Conservation (phyloP, 352 stramenopile genomes). For the Globisporangium nagaii region DNA sequence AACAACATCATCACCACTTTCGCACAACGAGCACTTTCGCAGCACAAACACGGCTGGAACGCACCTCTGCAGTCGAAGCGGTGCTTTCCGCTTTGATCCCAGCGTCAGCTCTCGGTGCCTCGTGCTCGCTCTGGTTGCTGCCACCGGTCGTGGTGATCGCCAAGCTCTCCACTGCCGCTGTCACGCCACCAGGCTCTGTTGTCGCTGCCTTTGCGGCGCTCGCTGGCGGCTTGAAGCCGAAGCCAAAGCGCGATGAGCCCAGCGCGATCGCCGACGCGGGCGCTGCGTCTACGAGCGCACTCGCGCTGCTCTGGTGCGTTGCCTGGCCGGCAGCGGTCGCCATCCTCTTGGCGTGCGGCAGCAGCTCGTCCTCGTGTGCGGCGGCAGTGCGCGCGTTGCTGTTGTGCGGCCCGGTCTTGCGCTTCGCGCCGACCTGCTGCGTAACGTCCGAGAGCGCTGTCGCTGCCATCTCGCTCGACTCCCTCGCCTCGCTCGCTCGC, state of each 20-base stretch:
- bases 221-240: conserved; percentile 22
- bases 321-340: conserved; percentile 1
- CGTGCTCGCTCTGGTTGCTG: conserved; percentile 22
- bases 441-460: conserved; percentile 7
- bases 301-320: conserved; percentile 3
- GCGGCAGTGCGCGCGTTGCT: not conserved
- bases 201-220: conserved; percentile 4
- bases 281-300: conserved; percentile 1
- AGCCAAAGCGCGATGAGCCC: conserved; percentile 21
- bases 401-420: conserved; percentile 8
- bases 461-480: conserved; percentile 1
- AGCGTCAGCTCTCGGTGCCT: not conserved
- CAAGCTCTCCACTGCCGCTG: not conserved
- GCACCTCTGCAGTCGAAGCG: not conserved
- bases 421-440: conserved; percentile 8
- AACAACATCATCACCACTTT: not conserved
- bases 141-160: not conserved
- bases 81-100: not conserved
- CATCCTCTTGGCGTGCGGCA: conserved; percentile 6
- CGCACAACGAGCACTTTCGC: not conserved
- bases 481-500: not conserved
- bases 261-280: not conserved
- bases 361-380: conserved; percentile 3
- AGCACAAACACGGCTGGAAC: not conserved
- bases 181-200: not conserved